Conservation (phyloP, 106 monocot genomes). For the Dioscorea alata region DNA sequence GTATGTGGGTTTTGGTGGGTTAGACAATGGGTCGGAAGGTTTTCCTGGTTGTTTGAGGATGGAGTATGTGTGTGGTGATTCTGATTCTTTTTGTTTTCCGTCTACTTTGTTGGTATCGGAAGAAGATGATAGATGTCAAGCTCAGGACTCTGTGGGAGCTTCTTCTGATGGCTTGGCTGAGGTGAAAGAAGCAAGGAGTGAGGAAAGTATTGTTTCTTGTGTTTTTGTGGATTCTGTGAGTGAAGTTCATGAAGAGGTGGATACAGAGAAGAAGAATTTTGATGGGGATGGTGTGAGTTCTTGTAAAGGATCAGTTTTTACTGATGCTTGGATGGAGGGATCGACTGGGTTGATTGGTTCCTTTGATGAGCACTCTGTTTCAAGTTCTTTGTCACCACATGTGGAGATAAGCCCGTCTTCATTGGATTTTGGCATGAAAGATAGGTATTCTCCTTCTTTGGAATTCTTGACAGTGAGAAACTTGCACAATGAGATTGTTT, state of each 20-base stretch:
- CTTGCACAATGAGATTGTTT: constrained; percentile 30
- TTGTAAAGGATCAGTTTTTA: constrained; percentile 23
- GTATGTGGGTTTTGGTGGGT: constrained; percentile 11
- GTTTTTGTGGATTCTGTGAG: constrained; percentile 16
- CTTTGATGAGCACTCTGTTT: constrained; percentile 5
- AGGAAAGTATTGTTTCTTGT: constrained; percentile 33
- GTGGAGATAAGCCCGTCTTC: constrained; percentile 51
- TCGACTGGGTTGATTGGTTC: constrained; percentile 5
- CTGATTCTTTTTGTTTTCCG: constrained; percentile 46
- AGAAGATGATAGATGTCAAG: constrained; percentile 12
- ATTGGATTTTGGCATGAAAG: constrained; percentile 56
- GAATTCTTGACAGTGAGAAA: constrained; percentile 35
- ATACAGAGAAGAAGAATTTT: neutral
- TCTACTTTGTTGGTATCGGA: constrained; percentile 22
- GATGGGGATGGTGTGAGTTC: constrained; percentile 13
- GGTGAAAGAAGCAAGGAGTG: constrained; percentile 1
- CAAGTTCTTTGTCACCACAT: constrained; percentile 19
- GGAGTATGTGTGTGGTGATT: constrained; percentile 26
- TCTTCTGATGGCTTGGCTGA: neutral
- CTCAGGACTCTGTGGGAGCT: neutral
- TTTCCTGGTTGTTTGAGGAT: constrained; percentile 14
- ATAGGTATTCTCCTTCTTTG: constrained; percentile 47
- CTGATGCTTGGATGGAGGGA: constrained; percentile 34
- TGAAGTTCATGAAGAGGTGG: neutral
- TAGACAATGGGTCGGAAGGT: neutral